Percentiles rank a stretch among this genome's conserved stretches.
phyloP scores from a whole-genome alignment of 495 filamentous ascomycete species.

The Aspergillus cavernicola region DNA sequence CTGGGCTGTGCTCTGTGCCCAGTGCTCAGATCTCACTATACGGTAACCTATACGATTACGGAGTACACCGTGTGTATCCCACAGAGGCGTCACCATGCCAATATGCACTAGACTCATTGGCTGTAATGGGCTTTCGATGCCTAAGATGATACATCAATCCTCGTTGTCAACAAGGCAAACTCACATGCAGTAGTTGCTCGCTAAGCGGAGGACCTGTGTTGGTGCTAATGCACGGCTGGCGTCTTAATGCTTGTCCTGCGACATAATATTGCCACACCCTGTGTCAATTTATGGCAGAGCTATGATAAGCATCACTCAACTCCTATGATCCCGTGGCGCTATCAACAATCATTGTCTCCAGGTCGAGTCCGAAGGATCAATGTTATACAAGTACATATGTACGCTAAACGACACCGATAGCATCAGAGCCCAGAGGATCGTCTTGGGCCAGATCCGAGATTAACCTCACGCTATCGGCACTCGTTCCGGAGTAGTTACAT shows the following conservation, averaged over 20 bases:
- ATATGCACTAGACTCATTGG: not conserved
- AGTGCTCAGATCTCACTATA: too few relatives aligned
- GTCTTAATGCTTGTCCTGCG: not conserved
- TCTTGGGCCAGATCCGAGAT: not conserved
- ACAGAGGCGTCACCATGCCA: too few relatives aligned
- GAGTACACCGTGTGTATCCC: too few relatives aligned
- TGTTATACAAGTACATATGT: not conserved
- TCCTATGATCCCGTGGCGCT: not conserved
- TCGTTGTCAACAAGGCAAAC: conserved; percentile 20
- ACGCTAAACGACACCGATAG: not conserved
- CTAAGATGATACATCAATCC: conserved; percentile 21
- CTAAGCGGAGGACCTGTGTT: conserved; percentile 11
- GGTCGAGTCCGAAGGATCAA: not conserved
- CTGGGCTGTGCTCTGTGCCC: not conserved
- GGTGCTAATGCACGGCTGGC: conserved; percentile 18
- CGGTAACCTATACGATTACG: too few relatives aligned
- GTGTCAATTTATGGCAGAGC: not conserved
- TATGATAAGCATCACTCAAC: not conserved
- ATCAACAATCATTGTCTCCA: not conserved
- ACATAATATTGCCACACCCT: conserved; percentile 8
- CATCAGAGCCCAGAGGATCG: not conserved
- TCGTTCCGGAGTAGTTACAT: not conserved
- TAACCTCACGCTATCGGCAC: not conserved
- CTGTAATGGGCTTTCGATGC: not conserved
- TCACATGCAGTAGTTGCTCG: conserved; percentile 21